Evolutionary conservation across 2,329 filamentous ascomycete species (phyloP).

Genomic region (Talaromyces verruculosus): DNA sequence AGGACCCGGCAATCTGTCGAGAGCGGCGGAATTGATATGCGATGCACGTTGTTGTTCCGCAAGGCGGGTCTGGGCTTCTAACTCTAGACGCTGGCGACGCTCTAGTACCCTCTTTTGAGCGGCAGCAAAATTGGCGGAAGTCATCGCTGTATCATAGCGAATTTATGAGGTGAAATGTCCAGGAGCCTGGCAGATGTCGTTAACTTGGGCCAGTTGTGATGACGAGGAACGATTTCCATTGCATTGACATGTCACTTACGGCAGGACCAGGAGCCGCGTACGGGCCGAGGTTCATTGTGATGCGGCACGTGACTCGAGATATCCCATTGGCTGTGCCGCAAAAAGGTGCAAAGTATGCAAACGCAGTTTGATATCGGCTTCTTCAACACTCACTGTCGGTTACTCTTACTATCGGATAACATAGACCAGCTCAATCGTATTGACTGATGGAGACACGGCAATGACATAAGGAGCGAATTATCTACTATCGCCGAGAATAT

Average conservation of each 20-base stretch:
- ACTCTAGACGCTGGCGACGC: constrained; percentile 74
- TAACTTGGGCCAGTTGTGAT: background rate
- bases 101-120: constrained; percentile 84
- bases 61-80: constrained; percentile 59
- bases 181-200: constrained; percentile 4
- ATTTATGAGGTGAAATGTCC: background rate
- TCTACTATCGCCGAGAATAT: background rate
- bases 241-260: background rate
- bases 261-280: background rate
- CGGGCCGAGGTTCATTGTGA: constrained; percentile 18
- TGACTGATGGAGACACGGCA: background rate
- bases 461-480: background rate
- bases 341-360: background rate
- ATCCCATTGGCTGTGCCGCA: background rate
- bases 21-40: constrained; percentile 52
- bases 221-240: background rate
- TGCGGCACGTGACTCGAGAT: background rate
- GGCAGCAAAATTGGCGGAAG: constrained; percentile 72
- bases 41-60: constrained; percentile 47
- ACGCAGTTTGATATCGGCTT: background rate
- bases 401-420: no score
- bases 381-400: no score
- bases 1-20: constrained; percentile 62
- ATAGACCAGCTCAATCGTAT: no score
- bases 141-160: constrained; percentile 49